Percentiles rank a stretch among this genome's conserved stretches.
These are phyloP conservation scores for Fusarium sp. DNA, from an alignment of 2,329 filamentous ascomycete species.

Conservation along the genomic window DNA sequence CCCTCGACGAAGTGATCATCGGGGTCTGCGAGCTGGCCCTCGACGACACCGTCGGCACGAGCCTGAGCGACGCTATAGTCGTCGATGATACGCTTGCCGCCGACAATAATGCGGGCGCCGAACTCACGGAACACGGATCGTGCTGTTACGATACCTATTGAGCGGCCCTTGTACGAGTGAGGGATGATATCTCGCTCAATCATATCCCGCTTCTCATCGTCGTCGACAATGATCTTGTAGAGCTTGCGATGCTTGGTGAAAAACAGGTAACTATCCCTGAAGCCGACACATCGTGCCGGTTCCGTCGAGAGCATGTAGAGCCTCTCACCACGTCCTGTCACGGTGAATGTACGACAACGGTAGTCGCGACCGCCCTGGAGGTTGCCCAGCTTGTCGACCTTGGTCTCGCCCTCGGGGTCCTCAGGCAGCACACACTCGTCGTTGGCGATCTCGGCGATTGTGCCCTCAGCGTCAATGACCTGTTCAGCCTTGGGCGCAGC, in stretches of 20 bases:
- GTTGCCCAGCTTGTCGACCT: slow-evolving; percentile 89
- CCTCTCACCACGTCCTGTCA: slow-evolving; percentile 80
- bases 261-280: slow-evolving; percentile 97
- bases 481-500: slow-evolving; percentile 81
- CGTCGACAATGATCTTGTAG: slow-evolving; percentile 97
- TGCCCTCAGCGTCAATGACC: slow-evolving; percentile 92
- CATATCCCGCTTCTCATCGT: slow-evolving; percentile 95
- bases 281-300: slow-evolving; percentile 93
- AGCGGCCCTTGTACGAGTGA: slow-evolving; percentile 97
- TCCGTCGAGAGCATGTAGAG: slow-evolving; percentile 99
- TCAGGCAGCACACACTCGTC: slow-evolving; percentile 91
- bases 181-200: slow-evolving; percentile 96
- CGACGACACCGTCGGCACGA: slow-evolving; percentile 77
- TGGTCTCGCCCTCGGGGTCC: slow-evolving; percentile 86
- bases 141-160: slow-evolving; percentile 95
- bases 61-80: slow-evolving; percentile 86
- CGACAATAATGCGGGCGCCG: slow-evolving; percentile 91
- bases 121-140: slow-evolving; percentile 98
- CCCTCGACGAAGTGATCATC: slow-evolving; percentile 79
- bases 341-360: slow-evolving; percentile 92
- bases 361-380: slow-evolving; percentile 88
- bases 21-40: slow-evolving; percentile 91
- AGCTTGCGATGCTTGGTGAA: slow-evolving; percentile 97
- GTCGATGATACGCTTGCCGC: slow-evolving; percentile 82
- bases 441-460: slow-evolving; percentile 85